Evolutionary conservation across 257 asterid species (phyloP), one percentile per base, ranked within the genome.

Genomic region (Perilla frutescens): DNA sequence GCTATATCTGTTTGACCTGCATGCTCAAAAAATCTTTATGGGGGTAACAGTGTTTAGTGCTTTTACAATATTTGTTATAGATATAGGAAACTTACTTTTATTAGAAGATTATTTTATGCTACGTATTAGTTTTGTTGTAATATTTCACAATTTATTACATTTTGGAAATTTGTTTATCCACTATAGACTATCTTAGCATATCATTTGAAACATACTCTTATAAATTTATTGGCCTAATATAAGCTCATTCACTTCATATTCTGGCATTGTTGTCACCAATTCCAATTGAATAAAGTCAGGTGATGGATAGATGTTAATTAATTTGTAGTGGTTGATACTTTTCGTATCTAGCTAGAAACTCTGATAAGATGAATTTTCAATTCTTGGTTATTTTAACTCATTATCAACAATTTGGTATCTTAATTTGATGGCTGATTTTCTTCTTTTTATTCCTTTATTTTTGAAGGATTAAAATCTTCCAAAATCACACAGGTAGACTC

Each of bases 381-480:
- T 57, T 31, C 44, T 14, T 32, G 9, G 9, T 8, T 8, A 37
- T 76, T 14, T 70, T 58, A 13, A 39, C 5, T 32, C 50, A 34
- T 37, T 36, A 59, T 59, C 61, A 34, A 47, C 49, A 26, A 56
- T 65, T 45, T 10, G 15, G 13, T 67, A 66, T 48, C 57, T 71
- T 62, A 36, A 9, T 75, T 48, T 75, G 49, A 12, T 57, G 39
- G 32, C 53, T 54, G 5, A 3, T 20, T 10, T 40, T 9, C 4
- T 20, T 5, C 0, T 2, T 39, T 41, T 41, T 8, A 31, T 40
- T 26, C 44, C 78, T 8, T 50, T 60, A 15, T 2, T 51, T 47
- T 67, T 83, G 78, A 79, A 94, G 99, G 96, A 83, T 94, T 82
- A 94, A 94, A 85, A 87, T 94, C 76, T 94, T 94, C 78, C 88